phyloP scores from a whole-genome alignment of 148 eudicot genomes.

The Cornus controversa region DNA sequence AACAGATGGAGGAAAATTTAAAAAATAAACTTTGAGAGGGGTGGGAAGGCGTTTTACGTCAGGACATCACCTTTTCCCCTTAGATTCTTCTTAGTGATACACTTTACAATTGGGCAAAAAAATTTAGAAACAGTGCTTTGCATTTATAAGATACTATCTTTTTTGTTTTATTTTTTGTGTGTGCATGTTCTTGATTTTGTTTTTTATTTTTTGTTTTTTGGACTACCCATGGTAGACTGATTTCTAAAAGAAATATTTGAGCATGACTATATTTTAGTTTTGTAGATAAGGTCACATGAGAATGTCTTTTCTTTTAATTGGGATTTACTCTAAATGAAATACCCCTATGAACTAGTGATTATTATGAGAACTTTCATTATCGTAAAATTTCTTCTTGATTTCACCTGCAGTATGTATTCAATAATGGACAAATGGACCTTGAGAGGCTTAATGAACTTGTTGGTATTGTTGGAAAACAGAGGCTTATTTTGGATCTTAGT shows the following conservation, averaged over 20 bases:
- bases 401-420: conserved; percentile 85
- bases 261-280: not conserved
- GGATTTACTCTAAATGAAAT: not conserved
- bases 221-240: not conserved
- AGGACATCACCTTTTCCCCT: not conserved
- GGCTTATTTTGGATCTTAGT: conserved; percentile 92
- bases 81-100: no score
- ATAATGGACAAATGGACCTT: conserved; percentile 81
- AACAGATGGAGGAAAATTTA: not conserved
- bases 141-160: no score
- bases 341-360: conserved; percentile 2
- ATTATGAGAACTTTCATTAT: not conserved
- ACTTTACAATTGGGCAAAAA: no score
- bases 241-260: not conserved
- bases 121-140: no score
- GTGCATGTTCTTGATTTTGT: not conserved
- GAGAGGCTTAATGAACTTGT: conserved; percentile 86
- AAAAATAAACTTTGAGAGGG: not conserved
- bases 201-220: not conserved
- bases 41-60: not conserved
- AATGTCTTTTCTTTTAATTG: not conserved
- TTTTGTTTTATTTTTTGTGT: no score
- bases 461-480: conserved; percentile 60
- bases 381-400: conserved; percentile 14
- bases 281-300: not conserved